A percentile compares a stretch with the other conserved stretches of the same genome.
phyloP scores from a whole-genome alignment of 805 yeast genomes.

The Sugiyamaella americana region DNA sequence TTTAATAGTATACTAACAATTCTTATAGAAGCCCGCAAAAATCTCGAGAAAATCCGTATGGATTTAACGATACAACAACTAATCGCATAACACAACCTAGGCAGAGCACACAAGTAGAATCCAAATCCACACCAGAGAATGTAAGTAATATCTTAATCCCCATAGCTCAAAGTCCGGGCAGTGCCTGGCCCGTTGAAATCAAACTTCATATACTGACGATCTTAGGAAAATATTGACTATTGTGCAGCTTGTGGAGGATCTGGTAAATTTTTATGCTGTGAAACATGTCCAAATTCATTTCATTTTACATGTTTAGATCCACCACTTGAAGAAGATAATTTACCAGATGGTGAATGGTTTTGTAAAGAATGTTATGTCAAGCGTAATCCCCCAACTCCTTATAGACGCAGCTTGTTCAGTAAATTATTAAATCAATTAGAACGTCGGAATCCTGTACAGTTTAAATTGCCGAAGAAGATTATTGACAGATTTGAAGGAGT shows the following conservation, averaged over 20 bases:
- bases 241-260: conserved; percentile 88
- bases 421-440: conserved; percentile 55
- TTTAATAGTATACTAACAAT: not conserved
- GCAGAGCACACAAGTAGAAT: too few species aligned
- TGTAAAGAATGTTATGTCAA: conserved; percentile 68
- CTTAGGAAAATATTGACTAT: conserved; percentile 68
- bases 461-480: conserved; percentile 59
- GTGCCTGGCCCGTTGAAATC: too few species aligned
- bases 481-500: conserved; percentile 73
- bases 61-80: conserved; percentile 35
- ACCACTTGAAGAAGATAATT: conserved; percentile 63
- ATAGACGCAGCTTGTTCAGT: conserved; percentile 40
- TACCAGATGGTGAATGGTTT: conserved; percentile 88
- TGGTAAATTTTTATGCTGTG: conserved; percentile 90
- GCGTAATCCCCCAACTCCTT: conserved; percentile 33
- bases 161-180: too few species aligned
- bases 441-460: conserved; percentile 58
- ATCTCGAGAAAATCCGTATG: conserved; percentile 39
- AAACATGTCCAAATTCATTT: conserved; percentile 84
- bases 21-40: conserved; percentile 13
- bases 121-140: too few species aligned
- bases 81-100: too few species aligned
- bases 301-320: conserved; percentile 91
- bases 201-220: too few species aligned
- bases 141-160: too few species aligned